Base-by-base conservation (phyloP, 306 rosid genomes). In the Dalbergia oliveri region DNA sequence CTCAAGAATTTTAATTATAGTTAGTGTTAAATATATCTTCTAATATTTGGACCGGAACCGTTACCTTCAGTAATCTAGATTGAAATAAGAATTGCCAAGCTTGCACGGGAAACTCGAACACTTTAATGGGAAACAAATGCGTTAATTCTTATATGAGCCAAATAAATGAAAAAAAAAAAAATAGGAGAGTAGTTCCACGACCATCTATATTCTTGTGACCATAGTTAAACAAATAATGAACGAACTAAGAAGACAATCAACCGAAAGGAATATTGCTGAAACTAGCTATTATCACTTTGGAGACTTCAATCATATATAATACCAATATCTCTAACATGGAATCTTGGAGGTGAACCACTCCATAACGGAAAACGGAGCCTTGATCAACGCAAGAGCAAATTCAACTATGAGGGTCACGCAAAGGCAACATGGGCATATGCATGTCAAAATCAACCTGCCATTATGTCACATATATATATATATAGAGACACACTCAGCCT, bases 401-500 rank as follows among this genome's bases (percentile, higher is more conserved):
- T 92, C 98, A 53, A 92, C 90, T 6, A 90, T 75, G 72, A 90
- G 47, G 9, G 98, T 94, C 87, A 84, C 93, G 54, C 97, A 92
- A 71, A 94, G 87, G 70, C 98, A 94, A 79, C 98, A 94, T 5
- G 98, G 97, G 23, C 97, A 94, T 83, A 94, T 75, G 84, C 97
- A 92, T 59, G 88, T 89, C 69, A 94, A 72, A 61, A 19, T 4
- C 84, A 91, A 88, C 84, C 97, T 94, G 89, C 76, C 75, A 72
- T 35, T 1, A 37, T 37, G 7, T 26, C 31, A 26, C 31, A 26
- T 26, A 26, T 26, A 26, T 26, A 26, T 26, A 26, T 26, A 2
- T 2, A n/a, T n/a, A n/a, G n/a, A n/a, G n/a, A 2, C 31, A 26
- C 31, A 26, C 31, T 26, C 31, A 26, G 31, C 31, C 1, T 26